These are phyloP conservation scores for Macrotyloma uniflorum DNA, from an alignment of 306 rosid genomes.

Conservation along the genomic window DNA sequence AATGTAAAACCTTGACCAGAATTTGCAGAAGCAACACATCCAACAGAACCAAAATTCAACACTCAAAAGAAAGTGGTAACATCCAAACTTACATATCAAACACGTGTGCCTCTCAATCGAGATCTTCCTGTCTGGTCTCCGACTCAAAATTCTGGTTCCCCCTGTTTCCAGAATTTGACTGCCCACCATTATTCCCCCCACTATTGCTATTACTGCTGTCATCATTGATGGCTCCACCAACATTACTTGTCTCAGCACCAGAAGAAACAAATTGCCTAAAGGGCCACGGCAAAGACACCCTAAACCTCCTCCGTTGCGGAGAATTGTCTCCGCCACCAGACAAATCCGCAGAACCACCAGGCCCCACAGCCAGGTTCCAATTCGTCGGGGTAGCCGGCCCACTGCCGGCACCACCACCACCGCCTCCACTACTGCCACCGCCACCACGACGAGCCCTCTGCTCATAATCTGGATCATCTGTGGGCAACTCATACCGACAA, in stretches of 20 bases:
- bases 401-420: neutral
- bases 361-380: neutral
- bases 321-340: slow-evolving; percentile 2
- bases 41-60: slow-evolving; percentile 25
- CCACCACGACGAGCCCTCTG: slow-evolving; percentile 50
- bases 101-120: slow-evolving; percentile 62
- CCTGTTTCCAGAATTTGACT: slow-evolving; percentile 60
- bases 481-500: slow-evolving; percentile 90
- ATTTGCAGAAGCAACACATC: slow-evolving; percentile 9
- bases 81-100: slow-evolving; percentile 47
- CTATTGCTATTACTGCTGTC: neutral
- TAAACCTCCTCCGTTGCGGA: slow-evolving; percentile 62
- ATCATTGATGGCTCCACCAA: slow-evolving; percentile 50
- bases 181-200: slow-evolving; percentile 51
- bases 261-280: slow-evolving; percentile 56
- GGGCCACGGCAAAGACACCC: slow-evolving; percentile 69
- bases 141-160: slow-evolving; percentile 70
- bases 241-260: slow-evolving; percentile 69
- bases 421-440: neutral
- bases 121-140: slow-evolving; percentile 93
- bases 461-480: slow-evolving; percentile 84
- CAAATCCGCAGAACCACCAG: slow-evolving; percentile 34
- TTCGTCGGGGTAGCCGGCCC: neutral
- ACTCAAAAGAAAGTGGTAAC: slow-evolving; percentile 15
- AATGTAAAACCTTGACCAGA: slow-evolving; percentile 1